Evolutionary conservation across 1,139 yeast genomes (phyloP).

Genomic region (Candida sojae): DNA sequence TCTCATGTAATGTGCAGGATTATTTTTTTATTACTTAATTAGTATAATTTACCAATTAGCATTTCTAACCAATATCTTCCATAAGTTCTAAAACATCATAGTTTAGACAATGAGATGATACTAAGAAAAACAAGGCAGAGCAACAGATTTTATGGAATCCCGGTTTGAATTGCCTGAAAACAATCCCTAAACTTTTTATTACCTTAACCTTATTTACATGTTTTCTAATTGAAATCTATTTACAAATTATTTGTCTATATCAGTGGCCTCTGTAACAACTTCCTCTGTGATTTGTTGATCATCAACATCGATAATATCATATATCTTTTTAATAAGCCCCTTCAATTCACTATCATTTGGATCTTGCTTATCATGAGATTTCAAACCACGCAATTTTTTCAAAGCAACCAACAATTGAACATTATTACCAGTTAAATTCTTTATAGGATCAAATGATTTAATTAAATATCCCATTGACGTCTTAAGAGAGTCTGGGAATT

Average conservation of each 20-base stretch:
- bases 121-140: no score
- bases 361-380: constrained; percentile 9
- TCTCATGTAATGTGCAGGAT: background rate
- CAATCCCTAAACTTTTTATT: no score
- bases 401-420: constrained; percentile 21
- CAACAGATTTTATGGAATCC: no score
- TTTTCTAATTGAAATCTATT: background rate
- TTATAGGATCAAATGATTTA: constrained; percentile 17
- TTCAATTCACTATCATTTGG: constrained; percentile 1
- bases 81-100: no score
- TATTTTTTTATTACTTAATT: background rate
- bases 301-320: constrained; percentile 6
- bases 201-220: background rate
- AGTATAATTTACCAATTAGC: background rate
- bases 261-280: no score
- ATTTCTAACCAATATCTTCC: no score
- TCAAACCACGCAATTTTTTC: constrained; percentile 20
- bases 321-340: constrained; percentile 4
- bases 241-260: background rate
- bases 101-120: no score
- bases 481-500: constrained; percentile 20
- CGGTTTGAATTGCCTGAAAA: no score
- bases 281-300: background rate
- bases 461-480: constrained; percentile 25
- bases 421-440: constrained; percentile 18